These are phyloP conservation scores for Blastobotrys elegans DNA, from an alignment of 1,139 yeast species.

Conservation along the genomic window DNA sequence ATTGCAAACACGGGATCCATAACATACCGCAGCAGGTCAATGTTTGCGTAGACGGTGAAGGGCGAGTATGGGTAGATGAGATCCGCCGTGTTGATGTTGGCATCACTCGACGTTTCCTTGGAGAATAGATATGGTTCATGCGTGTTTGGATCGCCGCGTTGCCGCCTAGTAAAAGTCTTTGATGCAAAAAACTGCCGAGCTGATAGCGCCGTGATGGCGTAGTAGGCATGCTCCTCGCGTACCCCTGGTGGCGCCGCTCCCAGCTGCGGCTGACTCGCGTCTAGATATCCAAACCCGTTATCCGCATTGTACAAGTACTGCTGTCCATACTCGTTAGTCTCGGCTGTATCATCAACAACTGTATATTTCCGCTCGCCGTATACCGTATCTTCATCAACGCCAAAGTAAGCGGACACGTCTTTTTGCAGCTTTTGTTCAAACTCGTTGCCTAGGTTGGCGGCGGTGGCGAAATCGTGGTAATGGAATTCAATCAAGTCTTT, in stretches of 20 bases:
- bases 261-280: not conserved
- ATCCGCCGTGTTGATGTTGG: slow-evolving; percentile 11
- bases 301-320: slow-evolving; percentile 1
- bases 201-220: slow-evolving; percentile 11
- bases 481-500: slow-evolving; percentile 5
- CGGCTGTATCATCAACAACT: not conserved
- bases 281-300: slow-evolving; percentile 6
- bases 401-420: slow-evolving; percentile 4
- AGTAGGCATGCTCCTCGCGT: slow-evolving; percentile 8
- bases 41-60: slow-evolving; percentile 7
- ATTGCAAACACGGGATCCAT: slow-evolving; percentile 9
- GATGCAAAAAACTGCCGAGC: slow-evolving; percentile 8
- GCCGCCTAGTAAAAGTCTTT: slow-evolving; percentile 1
- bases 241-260: slow-evolving; percentile 8
- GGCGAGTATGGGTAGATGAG: slow-evolving; percentile 13
- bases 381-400: not conserved
- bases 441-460: not conserved
- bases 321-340: slow-evolving; percentile 1
- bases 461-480: slow-evolving; percentile 4
- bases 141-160: not conserved
- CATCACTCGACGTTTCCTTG: slow-evolving; percentile 10
- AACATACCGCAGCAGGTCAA: not conserved
- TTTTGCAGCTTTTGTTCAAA: slow-evolving; percentile 2
- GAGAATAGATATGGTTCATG: slow-evolving; percentile 7
- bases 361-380: not conserved